phyloP scores from a whole-genome alignment of 108 stramenopile species.

The Schizochytrium sp. region DNA sequence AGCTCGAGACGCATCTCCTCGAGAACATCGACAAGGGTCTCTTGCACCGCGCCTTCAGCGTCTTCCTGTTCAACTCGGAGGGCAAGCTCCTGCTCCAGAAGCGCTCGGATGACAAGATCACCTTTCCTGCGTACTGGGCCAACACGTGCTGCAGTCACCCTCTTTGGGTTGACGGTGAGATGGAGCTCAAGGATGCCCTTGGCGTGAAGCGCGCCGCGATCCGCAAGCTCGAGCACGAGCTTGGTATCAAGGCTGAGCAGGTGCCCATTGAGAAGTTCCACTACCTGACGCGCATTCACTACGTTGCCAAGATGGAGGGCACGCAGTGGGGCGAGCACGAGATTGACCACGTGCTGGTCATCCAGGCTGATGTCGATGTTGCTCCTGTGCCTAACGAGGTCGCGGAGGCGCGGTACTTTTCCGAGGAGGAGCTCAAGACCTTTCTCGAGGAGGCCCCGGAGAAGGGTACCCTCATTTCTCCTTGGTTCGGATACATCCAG shows the following conservation, averaged over 20 bases:
- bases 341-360: slow-evolving; percentile 93
- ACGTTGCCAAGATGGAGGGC: slow-evolving; percentile 60
- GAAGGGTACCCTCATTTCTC: neutral
- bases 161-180: slow-evolving; percentile 58
- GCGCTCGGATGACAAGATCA: slow-evolving; percentile 85
- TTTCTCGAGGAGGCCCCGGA: slow-evolving; percentile 53
- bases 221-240: slow-evolving; percentile 90
- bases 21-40: slow-evolving; percentile 31
- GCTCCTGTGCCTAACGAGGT: slow-evolving; percentile 85
- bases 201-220: slow-evolving; percentile 91
- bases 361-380: slow-evolving; percentile 49
- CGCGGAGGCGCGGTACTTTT: slow-evolving; percentile 63
- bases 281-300: slow-evolving; percentile 93
- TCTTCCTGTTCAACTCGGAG: slow-evolving; percentile 86
- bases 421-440: slow-evolving; percentile 47
- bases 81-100: slow-evolving; percentile 81
- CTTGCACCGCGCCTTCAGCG: slow-evolving; percentile 94
- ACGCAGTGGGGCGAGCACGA: slow-evolving; percentile 96
- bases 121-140: slow-evolving; percentile 98
- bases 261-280: slow-evolving; percentile 68
- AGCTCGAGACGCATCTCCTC: slow-evolving; percentile 17
- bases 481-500: slow-evolving; percentile 21
- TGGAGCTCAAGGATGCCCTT: slow-evolving; percentile 45
- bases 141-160: slow-evolving; percentile 99
- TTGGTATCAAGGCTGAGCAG: slow-evolving; percentile 68